A percentile compares a stretch with the other conserved stretches of the same genome.
Conservation (phyloP, 176 grass and related monocot genomes). For the Phoenix dactylifera region DNA sequence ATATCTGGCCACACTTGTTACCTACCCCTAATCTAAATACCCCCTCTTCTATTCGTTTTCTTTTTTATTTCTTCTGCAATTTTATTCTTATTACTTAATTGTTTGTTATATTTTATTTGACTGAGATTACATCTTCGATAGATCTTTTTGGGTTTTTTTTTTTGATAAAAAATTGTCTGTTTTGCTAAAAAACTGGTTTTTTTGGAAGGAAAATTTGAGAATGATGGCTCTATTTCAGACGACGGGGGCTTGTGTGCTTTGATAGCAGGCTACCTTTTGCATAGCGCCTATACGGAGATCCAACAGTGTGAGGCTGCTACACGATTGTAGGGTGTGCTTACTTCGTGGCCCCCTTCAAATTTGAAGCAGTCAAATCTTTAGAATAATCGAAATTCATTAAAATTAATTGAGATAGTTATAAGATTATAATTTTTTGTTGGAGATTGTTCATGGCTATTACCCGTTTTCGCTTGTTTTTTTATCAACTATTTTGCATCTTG, state of each 20-base stretch:
- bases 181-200: neutral
- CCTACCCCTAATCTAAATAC: too few relatives aligned
- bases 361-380: conserved; percentile 16
- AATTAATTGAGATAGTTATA: too few relatives aligned
- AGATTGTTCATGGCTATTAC: too few relatives aligned
- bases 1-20: conserved; percentile 23
- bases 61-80: too few relatives aligned
- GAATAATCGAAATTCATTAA: too few relatives aligned
- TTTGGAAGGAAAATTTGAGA: neutral
- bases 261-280: conserved; percentile 30
- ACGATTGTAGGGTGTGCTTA: conserved; percentile 26
- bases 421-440: too few relatives aligned
- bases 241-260: conserved; percentile 26
- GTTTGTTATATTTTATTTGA: too few relatives aligned
- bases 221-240: conserved; percentile 26
- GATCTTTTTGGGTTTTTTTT: neutral
- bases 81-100: too few relatives aligned
- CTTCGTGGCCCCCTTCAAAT: conserved; percentile 20
- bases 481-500: too few relatives aligned
- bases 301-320: conserved; percentile 12
- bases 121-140: too few relatives aligned
- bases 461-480: too few relatives aligned
- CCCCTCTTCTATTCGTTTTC: too few relatives aligned
- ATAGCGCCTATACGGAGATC: conserved; percentile 26
- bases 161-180: neutral